Evolutionary conservation across 768 basidiomycete species (phyloP), one percentile per base, ranked within the genome.

Genomic region (Pholiota molesta): DNA sequence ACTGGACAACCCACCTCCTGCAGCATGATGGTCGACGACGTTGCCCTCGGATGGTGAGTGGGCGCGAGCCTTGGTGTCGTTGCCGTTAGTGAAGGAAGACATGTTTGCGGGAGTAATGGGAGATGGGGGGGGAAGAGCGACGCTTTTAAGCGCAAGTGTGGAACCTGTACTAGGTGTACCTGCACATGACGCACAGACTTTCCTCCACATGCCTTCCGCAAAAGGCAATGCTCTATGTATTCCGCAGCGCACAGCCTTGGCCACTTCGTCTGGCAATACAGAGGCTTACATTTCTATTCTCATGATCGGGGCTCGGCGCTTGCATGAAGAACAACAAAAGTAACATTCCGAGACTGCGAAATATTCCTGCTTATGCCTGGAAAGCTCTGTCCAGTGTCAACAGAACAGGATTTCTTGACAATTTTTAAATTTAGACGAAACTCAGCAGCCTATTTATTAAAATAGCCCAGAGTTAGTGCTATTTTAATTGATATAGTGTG

Each of bases 11-110:
- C 67, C 70, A 89, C 90, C 90, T 69, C 84, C 72, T 29, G 85
- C 85, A 52, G 88, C 86, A 60, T 84, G 74, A 72, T 90, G 89
- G 72, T 91, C 90, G 5, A 91, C 90, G 29, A 91, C 89, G 66
- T 91, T 89, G 29, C 83, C 65, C 5, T 68, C 63, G 9, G 63
- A 66, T 0, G 68, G 69, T 17, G 67, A 68, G 51, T 64, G 64
- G 19, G 66, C 59, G 42, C 70, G 68, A 37, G 65, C 59, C 61
- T 71, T 71, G 52, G 55, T 52, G 55, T 71, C 70, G 52, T 59
- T 51, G 29, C 54, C 56, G 60, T 63, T 63, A 61, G 64, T 29
- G 45, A 52, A 31, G 59, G 60, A 58, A 55, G 70, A 68, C 67
- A 69, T 71, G 55, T 42, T 26, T 11, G 26, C 16, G 35, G 40